Evolutionary conservation across 208 protist species (phyloP).

Genomic region (Strigomonas oncopelti): DNA sequence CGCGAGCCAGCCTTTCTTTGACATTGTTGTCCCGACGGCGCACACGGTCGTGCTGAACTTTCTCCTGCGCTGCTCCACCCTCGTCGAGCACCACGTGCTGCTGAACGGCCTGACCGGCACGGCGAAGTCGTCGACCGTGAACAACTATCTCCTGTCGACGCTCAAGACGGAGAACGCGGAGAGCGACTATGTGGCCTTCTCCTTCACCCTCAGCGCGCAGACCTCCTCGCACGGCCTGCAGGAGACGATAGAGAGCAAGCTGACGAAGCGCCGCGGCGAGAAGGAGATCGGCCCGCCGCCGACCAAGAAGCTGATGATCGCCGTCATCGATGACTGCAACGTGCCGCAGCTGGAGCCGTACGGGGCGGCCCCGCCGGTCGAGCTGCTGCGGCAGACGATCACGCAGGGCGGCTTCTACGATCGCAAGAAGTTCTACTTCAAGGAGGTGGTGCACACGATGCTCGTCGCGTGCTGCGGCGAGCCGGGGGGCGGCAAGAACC

Average conservation of each 20-base stretch:
- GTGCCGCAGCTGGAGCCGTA: slow-evolving; percentile 93
- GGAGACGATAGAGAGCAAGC: slow-evolving; percentile 91
- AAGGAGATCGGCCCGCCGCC: slow-evolving; percentile 77
- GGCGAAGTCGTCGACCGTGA: slow-evolving; percentile 91
- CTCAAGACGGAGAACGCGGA: slow-evolving; percentile 68
- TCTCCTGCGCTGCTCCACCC: slow-evolving; percentile 61
- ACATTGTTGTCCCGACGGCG: slow-evolving; percentile 93
- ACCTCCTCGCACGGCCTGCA: slow-evolving; percentile 89
- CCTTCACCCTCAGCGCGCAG: slow-evolving; percentile 89
- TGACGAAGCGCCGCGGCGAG: slow-evolving; percentile 86
- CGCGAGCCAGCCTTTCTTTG: slow-evolving; percentile 84
- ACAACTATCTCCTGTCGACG: slow-evolving; percentile 68
- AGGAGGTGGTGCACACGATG: slow-evolving; percentile 87
- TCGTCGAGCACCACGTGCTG: slow-evolving; percentile 66
- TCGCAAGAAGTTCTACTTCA: slow-evolving; percentile 89
- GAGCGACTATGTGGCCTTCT: slow-evolving; percentile 70
- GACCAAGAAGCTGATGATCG: slow-evolving; percentile 83
- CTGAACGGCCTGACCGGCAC: slow-evolving; percentile 92
- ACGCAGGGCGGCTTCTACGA: slow-evolving; percentile 90
- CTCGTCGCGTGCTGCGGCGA: slow-evolving; percentile 90
- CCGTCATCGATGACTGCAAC: slow-evolving; percentile 94
- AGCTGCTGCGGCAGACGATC: slow-evolving; percentile 92
- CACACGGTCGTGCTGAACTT: slow-evolving; percentile 87
- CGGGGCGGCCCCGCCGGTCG: slow-evolving; percentile 91
- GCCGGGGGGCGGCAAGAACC: slow-evolving; percentile 93